Base-by-base conservation (phyloP, 2,329 filamentous ascomycete genomes). In the Nemania sp. region DNA sequence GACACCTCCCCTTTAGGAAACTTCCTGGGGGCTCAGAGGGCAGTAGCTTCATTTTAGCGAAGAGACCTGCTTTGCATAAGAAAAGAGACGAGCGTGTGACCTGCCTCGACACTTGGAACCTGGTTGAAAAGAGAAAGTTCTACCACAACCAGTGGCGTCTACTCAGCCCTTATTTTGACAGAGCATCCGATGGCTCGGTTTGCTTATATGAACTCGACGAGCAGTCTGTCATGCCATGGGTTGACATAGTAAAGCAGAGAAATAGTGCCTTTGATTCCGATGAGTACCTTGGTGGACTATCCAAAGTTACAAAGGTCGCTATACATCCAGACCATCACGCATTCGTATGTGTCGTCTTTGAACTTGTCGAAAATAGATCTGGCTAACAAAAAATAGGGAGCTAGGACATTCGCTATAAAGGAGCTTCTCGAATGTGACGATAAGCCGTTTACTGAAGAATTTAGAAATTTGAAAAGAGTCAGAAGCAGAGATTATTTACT, bases 221-320 rank as follows among this genome's bases (percentile, higher is more conserved):
- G 17, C 54, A 54, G n/a, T 43, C 39, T 19, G 54, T 57, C 40
- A 57, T 57, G 50, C 54, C 54, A 9, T 54, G 54, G 54, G 30
- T 43, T 28, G 8, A 2, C 12, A 28, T 31, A 19, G 46, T 36
- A 9, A 41, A 46, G 24, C 41, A 37, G 15, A 49, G 45, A 43
- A 28, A 20, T 17, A 37, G 36, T 6, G 22, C 26, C 8, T 47
- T 26, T 11, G 28, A 24, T 22, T 14, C 5, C 19, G 5, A 37
- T 44, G 17, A 37, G 46, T n/a, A n/a, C 12, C 2, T 30, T 19
- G 54, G 54, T 5, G 49, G 45, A 3, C 46, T 36, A 19, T 31
- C 43, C 8, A 54, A 45, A 37, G 50, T 57, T 22, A 49, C 26
- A 12, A 33, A 46, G 17, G 39, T 54, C 28, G 8, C 28, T 5